Percentiles rank a stretch among this genome's conserved stretches.
Conservation (phyloP, 768 basidiomycete species). For the Daedaleopsis nitida region DNA sequence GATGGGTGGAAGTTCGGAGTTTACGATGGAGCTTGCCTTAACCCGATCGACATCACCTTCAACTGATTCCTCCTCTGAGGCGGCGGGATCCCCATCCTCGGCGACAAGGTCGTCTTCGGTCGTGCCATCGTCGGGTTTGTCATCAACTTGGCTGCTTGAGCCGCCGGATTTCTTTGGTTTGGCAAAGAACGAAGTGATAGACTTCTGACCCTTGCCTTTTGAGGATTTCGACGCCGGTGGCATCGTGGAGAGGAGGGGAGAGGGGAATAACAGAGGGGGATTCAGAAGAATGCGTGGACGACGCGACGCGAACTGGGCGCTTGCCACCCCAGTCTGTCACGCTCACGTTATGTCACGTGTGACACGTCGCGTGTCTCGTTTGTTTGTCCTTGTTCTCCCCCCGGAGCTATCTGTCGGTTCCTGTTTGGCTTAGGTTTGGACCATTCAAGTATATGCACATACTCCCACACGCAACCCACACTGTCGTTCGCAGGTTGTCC, state of each 20-base stretch:
- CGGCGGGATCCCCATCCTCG: not conserved
- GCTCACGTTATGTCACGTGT: conserved; percentile 25
- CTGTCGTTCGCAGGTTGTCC: too few species aligned
- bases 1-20: conserved; percentile 77
- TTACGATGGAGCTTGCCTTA: conserved; percentile 33
- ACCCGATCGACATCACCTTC: conserved; percentile 35
- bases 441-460: too few species aligned
- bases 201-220: conserved; percentile 46
- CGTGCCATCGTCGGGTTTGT: conserved; percentile 22
- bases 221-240: conserved; percentile 29
- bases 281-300: conserved; percentile 8
- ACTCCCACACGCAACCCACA: too few species aligned
- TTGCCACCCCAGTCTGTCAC: conserved; percentile 17
- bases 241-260: conserved; percentile 11
- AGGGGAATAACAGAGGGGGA: conserved; percentile 6
- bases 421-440: not conserved
- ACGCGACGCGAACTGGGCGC: conserved; percentile 8
- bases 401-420: not conserved
- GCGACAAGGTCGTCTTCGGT: not conserved
- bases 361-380: conserved; percentile 4
- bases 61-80: conserved; percentile 12
- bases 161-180: conserved; percentile 23
- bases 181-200: conserved; percentile 59
- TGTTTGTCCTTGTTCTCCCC: not conserved
- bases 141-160: conserved; percentile 14